Conservation (phyloP, 164 flowering plant species). For the Cinnamomum chago region DNA sequence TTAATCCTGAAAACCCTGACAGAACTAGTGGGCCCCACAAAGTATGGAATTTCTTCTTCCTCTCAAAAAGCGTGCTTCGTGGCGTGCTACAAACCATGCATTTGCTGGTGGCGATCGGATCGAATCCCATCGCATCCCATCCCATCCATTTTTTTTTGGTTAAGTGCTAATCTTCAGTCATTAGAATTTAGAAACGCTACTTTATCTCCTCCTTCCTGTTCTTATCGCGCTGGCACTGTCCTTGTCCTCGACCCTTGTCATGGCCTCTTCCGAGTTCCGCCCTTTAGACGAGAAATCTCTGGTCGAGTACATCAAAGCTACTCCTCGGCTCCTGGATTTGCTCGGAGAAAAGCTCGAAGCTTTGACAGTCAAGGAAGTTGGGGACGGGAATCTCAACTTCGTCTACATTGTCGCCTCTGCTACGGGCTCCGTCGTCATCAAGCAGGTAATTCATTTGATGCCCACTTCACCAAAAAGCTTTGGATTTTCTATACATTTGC, state of each 20-base stretch:
- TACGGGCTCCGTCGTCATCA: conserved; percentile 49
- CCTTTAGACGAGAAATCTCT: conserved; percentile 68
- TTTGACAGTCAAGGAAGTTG: conserved; percentile 73
- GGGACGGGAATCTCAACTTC: conserved; percentile 83
- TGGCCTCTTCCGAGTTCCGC: conserved; percentile 52
- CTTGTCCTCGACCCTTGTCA: not conserved
- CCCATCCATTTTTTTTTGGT: no score
- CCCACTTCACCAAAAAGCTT: no score
- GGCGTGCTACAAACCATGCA: no score
- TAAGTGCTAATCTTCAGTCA: no score
- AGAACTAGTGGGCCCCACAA: no score
- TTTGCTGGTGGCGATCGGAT: no score
- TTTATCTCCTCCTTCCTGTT: not conserved
- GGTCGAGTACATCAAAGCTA: conserved; percentile 62
- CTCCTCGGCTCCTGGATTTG: conserved; percentile 55
- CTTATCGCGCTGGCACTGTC: not conserved
- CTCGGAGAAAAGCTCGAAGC: conserved; percentile 48
- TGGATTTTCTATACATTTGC: no score
- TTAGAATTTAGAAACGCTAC: no score
- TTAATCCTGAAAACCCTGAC: no score
- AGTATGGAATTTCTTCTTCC: no score
- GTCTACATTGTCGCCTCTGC: conserved; percentile 49
- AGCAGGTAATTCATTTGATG: conserved; percentile 37
- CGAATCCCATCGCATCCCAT: no score
- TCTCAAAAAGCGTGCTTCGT: no score